phyloP scores from a whole-genome alignment of 129 eudicot species.

The Smallanthus sonchifolius region DNA sequence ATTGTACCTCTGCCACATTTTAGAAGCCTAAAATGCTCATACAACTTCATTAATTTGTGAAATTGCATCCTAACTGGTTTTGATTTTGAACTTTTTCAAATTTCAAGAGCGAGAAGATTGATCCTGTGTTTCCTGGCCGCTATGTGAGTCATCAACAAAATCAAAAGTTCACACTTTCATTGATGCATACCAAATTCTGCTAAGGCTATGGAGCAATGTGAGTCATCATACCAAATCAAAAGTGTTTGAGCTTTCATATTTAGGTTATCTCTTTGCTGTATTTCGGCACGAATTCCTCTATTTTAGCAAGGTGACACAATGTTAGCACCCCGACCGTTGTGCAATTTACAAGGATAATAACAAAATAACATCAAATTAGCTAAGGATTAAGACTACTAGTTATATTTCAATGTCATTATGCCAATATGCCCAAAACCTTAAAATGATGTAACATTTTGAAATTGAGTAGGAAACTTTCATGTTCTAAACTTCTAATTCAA shows the following conservation, averaged over 20 bases:
- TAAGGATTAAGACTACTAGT: not conserved
- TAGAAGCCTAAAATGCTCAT: not conserved
- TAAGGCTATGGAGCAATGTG: not conserved
- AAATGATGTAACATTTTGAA: not conserved
- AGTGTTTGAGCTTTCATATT: not conserved
- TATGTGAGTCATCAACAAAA: conserved; percentile 7
- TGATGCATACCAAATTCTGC: not conserved
- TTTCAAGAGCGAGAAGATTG: not conserved
- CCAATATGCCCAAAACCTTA: not conserved
- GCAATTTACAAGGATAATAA: too few relatives aligned
- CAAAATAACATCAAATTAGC: not conserved
- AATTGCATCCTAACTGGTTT: not conserved
- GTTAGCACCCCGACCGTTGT: not conserved
- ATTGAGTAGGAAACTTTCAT: not conserved
- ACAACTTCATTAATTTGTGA: not conserved
- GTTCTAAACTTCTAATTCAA: not conserved
- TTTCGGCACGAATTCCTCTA: not conserved
- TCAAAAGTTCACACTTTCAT: not conserved
- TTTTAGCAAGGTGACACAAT: not conserved
- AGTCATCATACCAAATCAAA: too few relatives aligned
- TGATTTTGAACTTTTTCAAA: not conserved
- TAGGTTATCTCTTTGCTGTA: not conserved
- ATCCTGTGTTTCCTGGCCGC: not conserved
- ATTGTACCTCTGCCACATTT: not conserved
- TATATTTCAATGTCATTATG: not conserved